Percentiles rank a stretch among this genome's conserved stretches.
phyloP scores from a whole-genome alignment of 106 monocot genomes.

The Acorus calamus region DNA sequence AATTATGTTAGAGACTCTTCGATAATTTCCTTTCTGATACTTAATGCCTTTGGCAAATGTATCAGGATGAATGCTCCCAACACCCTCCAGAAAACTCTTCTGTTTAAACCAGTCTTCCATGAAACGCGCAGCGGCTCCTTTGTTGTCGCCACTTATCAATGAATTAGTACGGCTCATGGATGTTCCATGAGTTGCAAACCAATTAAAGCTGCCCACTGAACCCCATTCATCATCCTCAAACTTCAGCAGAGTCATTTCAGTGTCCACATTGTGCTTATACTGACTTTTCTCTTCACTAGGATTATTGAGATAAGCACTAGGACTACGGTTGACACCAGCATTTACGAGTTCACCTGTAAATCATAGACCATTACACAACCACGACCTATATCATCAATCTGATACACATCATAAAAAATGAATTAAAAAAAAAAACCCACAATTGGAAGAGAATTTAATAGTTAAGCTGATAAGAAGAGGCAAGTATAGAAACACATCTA shows the following conservation, averaged over 20 bases:
- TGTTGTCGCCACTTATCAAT: slow-evolving; percentile 90
- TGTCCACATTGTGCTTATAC: slow-evolving; percentile 72
- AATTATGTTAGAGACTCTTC: slow-evolving; percentile 55
- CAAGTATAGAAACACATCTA: no score
- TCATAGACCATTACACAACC: not conserved
- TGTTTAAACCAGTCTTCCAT: slow-evolving; percentile 87
- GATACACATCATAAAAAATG: no score
- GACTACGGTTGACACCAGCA: slow-evolving; percentile 86
- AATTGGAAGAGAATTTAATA: not conserved
- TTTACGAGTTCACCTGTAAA: slow-evolving; percentile 80
- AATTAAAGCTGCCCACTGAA: slow-evolving; percentile 79
- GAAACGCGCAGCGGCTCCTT: slow-evolving; percentile 92
- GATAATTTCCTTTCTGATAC: slow-evolving; percentile 11
- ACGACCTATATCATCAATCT: not conserved
- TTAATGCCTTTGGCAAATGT: slow-evolving; percentile 9
- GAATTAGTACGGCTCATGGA: slow-evolving; percentile 87
- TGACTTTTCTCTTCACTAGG: slow-evolving; percentile 52
- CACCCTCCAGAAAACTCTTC: slow-evolving; percentile 20
- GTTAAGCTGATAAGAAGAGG: no score
- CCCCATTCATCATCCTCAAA: slow-evolving; percentile 81
- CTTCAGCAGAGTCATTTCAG: slow-evolving; percentile 80
- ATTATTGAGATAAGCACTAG: slow-evolving; percentile 84
- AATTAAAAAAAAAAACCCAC: not conserved
- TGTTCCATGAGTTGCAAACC: slow-evolving; percentile 98
- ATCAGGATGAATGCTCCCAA: slow-evolving; percentile 6